phyloP scores from a whole-genome alignment of 2,329 filamentous ascomycete genomes.

The Curvularia lunata region DNA sequence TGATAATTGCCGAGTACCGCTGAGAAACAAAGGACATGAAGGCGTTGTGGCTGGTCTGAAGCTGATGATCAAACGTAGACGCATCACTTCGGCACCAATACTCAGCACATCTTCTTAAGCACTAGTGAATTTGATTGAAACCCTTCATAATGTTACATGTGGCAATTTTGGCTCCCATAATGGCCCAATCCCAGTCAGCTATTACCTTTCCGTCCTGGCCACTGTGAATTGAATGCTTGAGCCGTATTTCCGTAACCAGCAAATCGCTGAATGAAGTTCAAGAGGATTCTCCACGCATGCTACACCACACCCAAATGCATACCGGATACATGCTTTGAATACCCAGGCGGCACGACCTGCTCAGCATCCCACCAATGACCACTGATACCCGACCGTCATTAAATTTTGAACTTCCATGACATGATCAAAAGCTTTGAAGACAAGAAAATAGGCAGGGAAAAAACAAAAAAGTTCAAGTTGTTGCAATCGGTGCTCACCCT shows the following conservation, averaged over 20 bases:
- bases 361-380: neutral
- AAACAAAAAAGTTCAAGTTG: too few relatives aligned
- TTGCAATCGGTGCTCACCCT: too few relatives aligned
- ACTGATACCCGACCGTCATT: neutral
- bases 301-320: neutral
- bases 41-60: neutral
- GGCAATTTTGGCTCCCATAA: neutral
- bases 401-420: neutral
- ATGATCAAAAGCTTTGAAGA: neutral
- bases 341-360: neutral
- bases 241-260: neutral
- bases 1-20: constrained; percentile 21
- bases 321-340: neutral
- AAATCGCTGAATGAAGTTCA: neutral
- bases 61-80: too few relatives aligned
- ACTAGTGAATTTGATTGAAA: neutral
- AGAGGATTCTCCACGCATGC: neutral
- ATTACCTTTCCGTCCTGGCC: neutral
- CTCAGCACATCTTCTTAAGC: neutral
- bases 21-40: neutral
- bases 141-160: neutral
- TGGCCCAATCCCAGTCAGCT: neutral
- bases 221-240: neutral
- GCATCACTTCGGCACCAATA: neutral
- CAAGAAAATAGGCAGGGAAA: neutral